Evolutionary conservation across 2,329 filamentous ascomycete genomes (phyloP).

Genomic region (Xylaria sp.): DNA sequence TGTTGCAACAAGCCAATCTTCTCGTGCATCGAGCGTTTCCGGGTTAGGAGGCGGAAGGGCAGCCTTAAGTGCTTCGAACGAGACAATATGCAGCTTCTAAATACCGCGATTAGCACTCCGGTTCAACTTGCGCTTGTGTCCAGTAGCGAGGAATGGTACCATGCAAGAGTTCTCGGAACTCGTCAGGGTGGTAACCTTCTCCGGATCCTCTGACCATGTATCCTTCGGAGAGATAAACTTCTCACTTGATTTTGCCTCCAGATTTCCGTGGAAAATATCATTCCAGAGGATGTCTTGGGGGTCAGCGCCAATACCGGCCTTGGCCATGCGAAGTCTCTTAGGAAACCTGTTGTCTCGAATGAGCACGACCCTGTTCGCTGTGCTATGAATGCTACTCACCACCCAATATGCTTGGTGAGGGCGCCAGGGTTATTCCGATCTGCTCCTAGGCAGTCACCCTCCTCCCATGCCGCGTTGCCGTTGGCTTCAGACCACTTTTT

Average conservation of each 20-base stretch:
- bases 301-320: conserved; percentile 24
- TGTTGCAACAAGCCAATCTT: neutral
- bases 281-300: conserved; percentile 19
- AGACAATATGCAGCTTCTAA: neutral
- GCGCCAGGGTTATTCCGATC: conserved; percentile 7
- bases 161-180: neutral
- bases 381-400: conserved; percentile 1
- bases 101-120: neutral
- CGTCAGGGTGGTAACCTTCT: conserved; percentile 2
- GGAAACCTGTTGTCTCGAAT: conserved; percentile 9
- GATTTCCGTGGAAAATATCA: conserved; percentile 20
- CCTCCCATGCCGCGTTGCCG: conserved; percentile 10
- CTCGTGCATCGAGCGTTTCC: neutral
- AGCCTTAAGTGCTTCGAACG: neutral
- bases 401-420: conserved; percentile 17
- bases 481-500: conserved; percentile 15
- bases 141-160: neutral
- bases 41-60: neutral
- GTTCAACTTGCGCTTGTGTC: too few species aligned
- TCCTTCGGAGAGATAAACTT: conserved; percentile 4
- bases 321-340: neutral
- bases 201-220: conserved; percentile 7
- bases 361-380: neutral
- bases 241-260: neutral
- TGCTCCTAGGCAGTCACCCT: conserved; percentile 15